These are phyloP conservation scores for Arthrobotrys iridis DNA, from an alignment of 2,329 filamentous ascomycete genomes.

Conservation along the genomic window DNA sequence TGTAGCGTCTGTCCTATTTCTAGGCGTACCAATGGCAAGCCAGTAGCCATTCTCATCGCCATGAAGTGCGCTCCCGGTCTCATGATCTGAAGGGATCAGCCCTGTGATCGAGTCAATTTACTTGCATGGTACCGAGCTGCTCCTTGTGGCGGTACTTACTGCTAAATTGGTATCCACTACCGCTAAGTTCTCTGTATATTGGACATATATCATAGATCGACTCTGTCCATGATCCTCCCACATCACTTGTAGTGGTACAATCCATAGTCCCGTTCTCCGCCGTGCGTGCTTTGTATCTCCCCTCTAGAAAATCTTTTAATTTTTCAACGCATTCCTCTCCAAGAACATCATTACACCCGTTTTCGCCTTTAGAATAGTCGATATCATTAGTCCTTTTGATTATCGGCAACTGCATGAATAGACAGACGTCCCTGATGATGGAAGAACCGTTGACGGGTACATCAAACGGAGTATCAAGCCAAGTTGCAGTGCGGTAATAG, in stretches of 20 bases:
- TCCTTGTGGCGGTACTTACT: not conserved
- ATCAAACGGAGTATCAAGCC: conserved; percentile 26
- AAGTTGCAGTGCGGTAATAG: conserved; percentile 21
- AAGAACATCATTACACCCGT: conserved; percentile 33
- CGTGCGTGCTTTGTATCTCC: not conserved
- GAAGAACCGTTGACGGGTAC: conserved; percentile 30
- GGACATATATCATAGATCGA: conserved; percentile 26
- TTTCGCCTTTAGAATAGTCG: conserved; percentile 27
- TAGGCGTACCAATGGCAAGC: conserved; percentile 9
- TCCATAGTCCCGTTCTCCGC: conserved; percentile 30
- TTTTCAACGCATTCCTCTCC: conserved; percentile 18
- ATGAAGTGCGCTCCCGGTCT: not conserved
- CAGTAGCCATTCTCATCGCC: conserved; percentile 11
- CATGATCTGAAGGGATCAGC: conserved; percentile 23
- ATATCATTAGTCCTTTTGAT: conserved; percentile 12
- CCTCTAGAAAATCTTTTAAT: not conserved
- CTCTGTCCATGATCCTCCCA: not conserved
- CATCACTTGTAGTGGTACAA: not conserved
- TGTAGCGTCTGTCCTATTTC: conserved; percentile 14
- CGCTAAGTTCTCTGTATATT: not conserved
- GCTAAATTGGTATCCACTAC: not conserved
- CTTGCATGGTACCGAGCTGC: not conserved
- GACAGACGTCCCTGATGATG: conserved; percentile 29
- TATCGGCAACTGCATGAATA: conserved; percentile 12
- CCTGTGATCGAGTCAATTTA: not conserved